phyloP scores from a whole-genome alignment of 768 basidiomycete genomes.

The Serpula lacrymans region DNA sequence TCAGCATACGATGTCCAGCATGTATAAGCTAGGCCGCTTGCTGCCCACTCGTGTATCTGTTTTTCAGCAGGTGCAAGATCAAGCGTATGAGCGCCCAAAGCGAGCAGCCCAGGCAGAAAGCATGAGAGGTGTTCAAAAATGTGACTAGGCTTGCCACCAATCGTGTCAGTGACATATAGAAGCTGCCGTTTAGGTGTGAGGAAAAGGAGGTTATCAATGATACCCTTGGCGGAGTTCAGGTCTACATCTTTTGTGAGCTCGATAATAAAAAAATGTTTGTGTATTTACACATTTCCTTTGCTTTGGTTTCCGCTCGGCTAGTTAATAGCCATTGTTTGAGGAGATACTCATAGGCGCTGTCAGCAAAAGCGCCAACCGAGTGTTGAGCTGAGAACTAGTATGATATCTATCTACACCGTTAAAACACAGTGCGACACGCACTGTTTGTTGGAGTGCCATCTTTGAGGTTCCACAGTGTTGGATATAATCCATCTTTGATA shows the following conservation, averaged over 20 bases:
- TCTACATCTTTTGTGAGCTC: conserved; percentile 30
- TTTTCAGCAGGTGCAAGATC: conserved; percentile 29
- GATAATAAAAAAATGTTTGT: not conserved
- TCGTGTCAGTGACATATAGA: conserved; percentile 61
- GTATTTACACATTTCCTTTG: conserved; percentile 50
- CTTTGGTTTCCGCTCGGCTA: conserved; percentile 40
- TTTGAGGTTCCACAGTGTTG: conserved; percentile 17
- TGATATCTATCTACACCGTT: not conserved
- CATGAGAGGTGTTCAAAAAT: conserved; percentile 66
- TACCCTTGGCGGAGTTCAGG: conserved; percentile 46
- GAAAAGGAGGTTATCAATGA: conserved; percentile 56
- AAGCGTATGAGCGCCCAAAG: conserved; percentile 56
- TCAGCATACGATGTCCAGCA: conserved; percentile 47
- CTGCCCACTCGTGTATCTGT: conserved; percentile 54
- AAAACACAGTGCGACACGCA: conserved; percentile 5
- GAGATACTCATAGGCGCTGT: conserved; percentile 68
- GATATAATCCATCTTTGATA: conserved; percentile 12
- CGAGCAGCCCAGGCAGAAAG: conserved; percentile 64
- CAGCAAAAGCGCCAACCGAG: conserved; percentile 54
- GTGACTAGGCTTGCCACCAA: conserved; percentile 31
- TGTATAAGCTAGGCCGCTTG: conserved; percentile 57
- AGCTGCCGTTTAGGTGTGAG: conserved; percentile 54
- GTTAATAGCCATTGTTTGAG: conserved; percentile 62
- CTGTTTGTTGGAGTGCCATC: conserved; percentile 16
- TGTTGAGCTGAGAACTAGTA: conserved; percentile 38